phyloP scores from a whole-genome alignment of 106 monocot genomes.

The Vanilla planifolia region DNA sequence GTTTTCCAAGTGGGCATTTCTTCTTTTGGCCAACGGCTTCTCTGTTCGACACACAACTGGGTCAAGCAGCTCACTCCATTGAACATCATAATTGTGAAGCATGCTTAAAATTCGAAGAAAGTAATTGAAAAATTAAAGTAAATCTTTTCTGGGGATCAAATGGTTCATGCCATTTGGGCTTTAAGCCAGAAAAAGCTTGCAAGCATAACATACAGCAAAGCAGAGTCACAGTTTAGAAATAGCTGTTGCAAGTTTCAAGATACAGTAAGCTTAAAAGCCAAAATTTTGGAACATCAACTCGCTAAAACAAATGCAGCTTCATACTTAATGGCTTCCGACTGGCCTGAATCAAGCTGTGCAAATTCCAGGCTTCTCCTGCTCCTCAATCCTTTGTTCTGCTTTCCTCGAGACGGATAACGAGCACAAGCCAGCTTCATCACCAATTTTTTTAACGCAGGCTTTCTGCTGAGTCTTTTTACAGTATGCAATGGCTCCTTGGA shows the following conservation, averaged over 20 bases:
- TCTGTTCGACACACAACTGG: too few relatives aligned
- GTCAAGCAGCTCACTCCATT: too few relatives aligned
- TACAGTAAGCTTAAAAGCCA: not conserved
- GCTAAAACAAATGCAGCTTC: not conserved
- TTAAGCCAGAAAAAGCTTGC: not conserved
- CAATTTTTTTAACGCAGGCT: conserved; percentile 39
- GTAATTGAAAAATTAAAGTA: too few relatives aligned
- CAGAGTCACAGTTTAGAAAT: not conserved
- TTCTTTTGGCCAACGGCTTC: too few relatives aligned
- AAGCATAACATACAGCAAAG: not conserved
- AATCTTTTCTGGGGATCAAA: too few relatives aligned
- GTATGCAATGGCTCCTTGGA: conserved; percentile 79
- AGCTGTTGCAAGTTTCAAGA: not conserved
- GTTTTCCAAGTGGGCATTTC: too few relatives aligned
- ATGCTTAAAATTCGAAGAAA: too few relatives aligned
- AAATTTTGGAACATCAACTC: not conserved
- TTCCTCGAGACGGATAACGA: conserved; percentile 25
- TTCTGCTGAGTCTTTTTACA: conserved; percentile 74
- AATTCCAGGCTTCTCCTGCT: conserved; percentile 6
- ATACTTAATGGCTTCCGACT: not conserved
- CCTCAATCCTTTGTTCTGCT: conserved; percentile 22
- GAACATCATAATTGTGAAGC: too few relatives aligned
- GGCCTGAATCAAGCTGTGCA: conserved; percentile 9
- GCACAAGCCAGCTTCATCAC: conserved; percentile 40
- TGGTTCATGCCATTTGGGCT: too few relatives aligned